Evolutionary conservation across 345 rosid genomes (phyloP), one percentile per base, ranked within the genome.

Genomic region (Eucalyptus pauciflora): DNA sequence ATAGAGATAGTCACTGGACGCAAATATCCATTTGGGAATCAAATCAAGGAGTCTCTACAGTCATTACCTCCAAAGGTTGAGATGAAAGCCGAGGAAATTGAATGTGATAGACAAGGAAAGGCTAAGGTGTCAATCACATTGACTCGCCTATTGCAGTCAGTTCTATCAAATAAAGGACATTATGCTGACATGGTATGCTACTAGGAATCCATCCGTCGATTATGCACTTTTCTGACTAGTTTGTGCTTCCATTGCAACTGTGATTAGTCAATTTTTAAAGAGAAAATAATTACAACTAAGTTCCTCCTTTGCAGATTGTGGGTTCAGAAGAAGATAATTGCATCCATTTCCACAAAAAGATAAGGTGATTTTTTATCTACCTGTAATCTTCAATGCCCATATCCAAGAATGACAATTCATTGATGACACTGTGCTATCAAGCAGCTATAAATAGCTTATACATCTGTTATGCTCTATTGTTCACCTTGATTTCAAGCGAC

Each of bases 11-110:
- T 96, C 88, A 96, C 99, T 5, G 97, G 99, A 88, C 91, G 99
- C 86, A 97, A 97, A 88, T 98, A 93, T 92, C 98, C 99, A 62
- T 98, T 97, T 89, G 99, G 99, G 90, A 97, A 98, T 92, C 98
- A 97, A 90, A 96, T 98, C 90, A 98, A 98, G 93, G 99, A 98
- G 83, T 95, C 99, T 89, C 94, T 98, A 54, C 89, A 92, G 67
- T 91, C 99, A 62, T 91, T 98, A 89, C 99, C 99, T 89, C 99
- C 99, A 71, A 95, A 95, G 91, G 96, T 96, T 87, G 94, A 94
- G 86, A 87, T 98, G 86, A 92, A 91, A 91, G 90, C 95, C 33
- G 95, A 94, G 90, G 97, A 94, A 93, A 93, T 91, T 86, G 95
- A 94, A 86, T 89, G 93, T 88, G 95, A 90, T 86, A 92, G 93